phyloP scores from a whole-genome alignment of 108 stramenopile species.

The Seminavis robusta region DNA sequence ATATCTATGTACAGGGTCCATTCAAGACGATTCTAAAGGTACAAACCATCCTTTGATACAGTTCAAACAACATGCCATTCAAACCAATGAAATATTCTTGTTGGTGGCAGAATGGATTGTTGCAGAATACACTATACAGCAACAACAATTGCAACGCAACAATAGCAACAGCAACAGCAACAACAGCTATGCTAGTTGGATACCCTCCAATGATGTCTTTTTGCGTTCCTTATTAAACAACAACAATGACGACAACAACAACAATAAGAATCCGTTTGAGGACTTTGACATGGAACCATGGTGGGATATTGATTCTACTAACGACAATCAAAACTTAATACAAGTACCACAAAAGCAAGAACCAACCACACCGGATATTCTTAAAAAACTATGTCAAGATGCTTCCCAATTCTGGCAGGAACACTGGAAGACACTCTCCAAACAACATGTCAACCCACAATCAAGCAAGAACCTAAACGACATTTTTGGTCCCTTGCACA shows the following conservation, averaged over 20 bases:
- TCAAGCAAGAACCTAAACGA: too few relatives aligned
- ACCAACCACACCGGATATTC: conserved; percentile 23
- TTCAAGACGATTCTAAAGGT: conserved; percentile 23
- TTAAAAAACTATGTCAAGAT: conserved; percentile 36
- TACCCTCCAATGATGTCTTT: too few relatives aligned
- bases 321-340: too few relatives aligned
- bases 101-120: conserved; percentile 50
- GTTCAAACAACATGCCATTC: conserved; percentile 45
- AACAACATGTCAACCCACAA: too few relatives aligned
- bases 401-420: conserved; percentile 31
- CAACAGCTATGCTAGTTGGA: background rate
- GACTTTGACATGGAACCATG: conserved; percentile 60
- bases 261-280: conserved; percentile 10
- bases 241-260: conserved; percentile 20
- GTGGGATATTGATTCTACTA: conserved; percentile 49
- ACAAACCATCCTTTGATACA: conserved; percentile 40
- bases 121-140: background rate
- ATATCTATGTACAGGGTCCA: conserved; percentile 49
- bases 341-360: conserved; percentile 3
- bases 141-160: background rate
- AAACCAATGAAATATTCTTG: conserved; percentile 63
- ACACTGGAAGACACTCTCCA: too few relatives aligned
- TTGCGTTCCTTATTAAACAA: conserved; percentile 19
- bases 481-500: conserved; percentile 31
- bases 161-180: background rate